Evolutionary conservation across 306 rosid genomes (phyloP).

Genomic region (Dryas alaskensis): DNA sequence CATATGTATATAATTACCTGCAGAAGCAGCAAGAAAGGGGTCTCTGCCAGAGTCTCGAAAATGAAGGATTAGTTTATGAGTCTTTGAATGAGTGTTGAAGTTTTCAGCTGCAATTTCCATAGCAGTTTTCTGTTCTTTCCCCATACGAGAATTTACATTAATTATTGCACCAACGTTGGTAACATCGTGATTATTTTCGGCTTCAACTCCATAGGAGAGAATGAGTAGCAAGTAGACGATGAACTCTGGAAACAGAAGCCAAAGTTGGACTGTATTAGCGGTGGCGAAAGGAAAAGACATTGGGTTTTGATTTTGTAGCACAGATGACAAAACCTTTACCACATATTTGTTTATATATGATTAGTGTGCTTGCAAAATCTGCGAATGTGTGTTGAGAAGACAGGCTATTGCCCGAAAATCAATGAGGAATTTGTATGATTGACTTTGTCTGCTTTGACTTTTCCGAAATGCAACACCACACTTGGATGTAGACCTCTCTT

Average conservation of each 20-base stretch:
- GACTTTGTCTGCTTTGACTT: not conserved
- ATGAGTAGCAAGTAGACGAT: not conserved
- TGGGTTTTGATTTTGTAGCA: not conserved
- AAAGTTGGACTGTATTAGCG: not conserved
- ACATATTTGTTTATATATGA: not conserved
- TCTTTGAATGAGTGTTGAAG: conserved; percentile 26
- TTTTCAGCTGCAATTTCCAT: conserved; percentile 47
- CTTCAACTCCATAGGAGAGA: conserved; percentile 20
- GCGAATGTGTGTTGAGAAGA: not conserved
- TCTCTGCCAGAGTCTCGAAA: conserved; percentile 15
- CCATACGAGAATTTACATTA: conserved; percentile 38
- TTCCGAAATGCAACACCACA: not conserved
- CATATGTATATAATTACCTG: conserved; percentile 8
- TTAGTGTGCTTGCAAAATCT: not conserved
- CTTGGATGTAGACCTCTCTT: not conserved
- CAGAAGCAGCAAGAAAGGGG: conserved; percentile 27
- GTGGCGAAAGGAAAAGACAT: conserved; percentile 20
- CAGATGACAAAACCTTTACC: not conserved
- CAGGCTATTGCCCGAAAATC: not conserved
- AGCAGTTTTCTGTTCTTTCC: conserved; percentile 43
- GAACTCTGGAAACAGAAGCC: conserved; percentile 6
- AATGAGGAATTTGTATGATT: not conserved
- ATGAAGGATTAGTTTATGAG: conserved; percentile 14
- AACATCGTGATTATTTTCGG: not conserved
- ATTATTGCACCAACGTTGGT: conserved; percentile 42